Evolutionary conservation across 2,329 filamentous ascomycete species (phyloP), one percentile per base, ranked within the genome.

Genomic region (Balansia obtecta): DNA sequence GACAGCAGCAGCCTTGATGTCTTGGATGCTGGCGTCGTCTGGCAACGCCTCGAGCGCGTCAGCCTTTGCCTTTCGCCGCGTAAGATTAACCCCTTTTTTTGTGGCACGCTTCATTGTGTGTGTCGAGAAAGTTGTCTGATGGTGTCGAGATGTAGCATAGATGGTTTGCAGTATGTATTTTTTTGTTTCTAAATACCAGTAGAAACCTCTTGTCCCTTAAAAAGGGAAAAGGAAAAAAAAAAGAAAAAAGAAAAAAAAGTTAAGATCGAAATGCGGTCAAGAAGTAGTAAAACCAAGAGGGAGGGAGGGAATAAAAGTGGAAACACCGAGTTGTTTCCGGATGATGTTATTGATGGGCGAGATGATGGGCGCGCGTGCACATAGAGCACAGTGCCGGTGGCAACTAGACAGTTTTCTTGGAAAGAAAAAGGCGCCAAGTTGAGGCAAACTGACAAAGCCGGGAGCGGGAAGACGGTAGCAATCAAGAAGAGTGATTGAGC

Each of bases 31-130:
- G 41, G 68, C 60, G 48, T 64, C 64, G 1, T 63, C 55, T 10
- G 66, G 56, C 34, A 68, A 49, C 38, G 61, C 60, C 38, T 67
- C 64, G 50, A 67, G 59, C 51, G 68, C 66, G 49, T 68, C 62
- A 47, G 63, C 58, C 52, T 64, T 63, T 42, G 60, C 56, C 51
- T 65, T 66, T 56, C 61, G 60, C 53, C 61, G 63, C 30, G 65
- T 53, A 30, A 65, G 60, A 46, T 61, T 57, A 51, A 63, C 61
- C 53, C 58, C 58, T 55, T 64, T 66, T 44, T 51, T 47, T 9
- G 55, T 32, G 12, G 42, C 51, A 34, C 57, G 55, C 41, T 57
- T 55, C 50, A 59, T 56, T 3, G 54, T 56, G n/a, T 44, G 53
- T 57, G 48, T 9, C 15, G 27, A 27, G 1, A 27, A 27, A 7